Conservation (phyloP, 2,329 filamentous ascomycete species). For the Bipolaris victoriae region DNA sequence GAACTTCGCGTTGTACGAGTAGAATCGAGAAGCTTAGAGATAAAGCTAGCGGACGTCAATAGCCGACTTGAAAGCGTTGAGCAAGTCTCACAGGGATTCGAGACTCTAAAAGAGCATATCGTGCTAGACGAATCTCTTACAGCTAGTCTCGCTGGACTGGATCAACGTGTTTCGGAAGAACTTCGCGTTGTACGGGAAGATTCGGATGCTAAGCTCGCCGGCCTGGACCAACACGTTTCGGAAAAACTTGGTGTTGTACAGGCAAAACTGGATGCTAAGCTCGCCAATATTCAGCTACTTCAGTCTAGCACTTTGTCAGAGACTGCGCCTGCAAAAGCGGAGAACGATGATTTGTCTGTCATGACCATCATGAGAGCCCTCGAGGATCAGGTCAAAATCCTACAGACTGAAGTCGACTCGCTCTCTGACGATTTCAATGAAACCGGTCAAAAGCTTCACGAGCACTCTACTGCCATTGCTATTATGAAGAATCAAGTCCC, state of each 20-base stretch:
- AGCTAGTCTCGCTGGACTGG: not conserved
- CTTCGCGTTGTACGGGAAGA: not conserved
- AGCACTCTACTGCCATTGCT: not conserved
- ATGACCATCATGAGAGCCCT: not conserved
- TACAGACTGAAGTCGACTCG: not conserved
- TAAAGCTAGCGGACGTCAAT: not conserved
- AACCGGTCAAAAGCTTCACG: not conserved
- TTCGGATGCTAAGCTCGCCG: not conserved
- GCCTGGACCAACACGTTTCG: not conserved
- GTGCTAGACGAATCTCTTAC: not conserved
- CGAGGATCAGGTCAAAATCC: not conserved
- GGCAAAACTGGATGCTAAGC: not conserved
- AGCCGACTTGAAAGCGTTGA: not conserved
- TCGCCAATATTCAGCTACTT: not conserved
- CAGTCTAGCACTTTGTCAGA: not conserved
- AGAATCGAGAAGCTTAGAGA: not conserved
- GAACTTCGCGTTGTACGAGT: not conserved
- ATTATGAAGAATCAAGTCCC: constrained; percentile 5
- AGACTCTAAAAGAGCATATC: not conserved
- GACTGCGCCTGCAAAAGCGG: not conserved
- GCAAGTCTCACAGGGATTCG: not conserved
- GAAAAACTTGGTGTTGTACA: not conserved
- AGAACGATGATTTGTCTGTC: not conserved
- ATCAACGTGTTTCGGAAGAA: not conserved
- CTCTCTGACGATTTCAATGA: not conserved